Percentiles rank a stretch among this genome's conserved stretches.
Evolutionary conservation across 2,329 filamentous ascomycete genomes (phyloP).

Genomic region (Phaeophleospora eucalypticola): DNA sequence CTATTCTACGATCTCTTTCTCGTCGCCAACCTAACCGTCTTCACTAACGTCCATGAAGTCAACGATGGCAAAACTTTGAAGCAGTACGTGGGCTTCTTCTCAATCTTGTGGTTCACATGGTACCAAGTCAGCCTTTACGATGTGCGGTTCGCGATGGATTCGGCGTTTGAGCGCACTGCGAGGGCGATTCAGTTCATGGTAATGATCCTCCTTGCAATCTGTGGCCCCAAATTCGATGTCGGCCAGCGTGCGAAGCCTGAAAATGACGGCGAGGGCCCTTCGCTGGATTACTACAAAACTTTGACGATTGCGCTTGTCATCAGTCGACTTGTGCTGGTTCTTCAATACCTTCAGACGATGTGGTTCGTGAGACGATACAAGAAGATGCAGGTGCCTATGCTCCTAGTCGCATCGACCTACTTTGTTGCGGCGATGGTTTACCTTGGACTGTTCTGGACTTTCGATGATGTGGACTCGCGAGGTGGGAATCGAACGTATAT

Average conservation of each 20-base stretch:
- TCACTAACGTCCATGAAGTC: constrained; percentile 54
- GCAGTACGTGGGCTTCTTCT: constrained; percentile 51
- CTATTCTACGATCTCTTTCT: constrained; percentile 60
- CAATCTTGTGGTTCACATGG: constrained; percentile 64
- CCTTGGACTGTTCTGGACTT: constrained; percentile 31
- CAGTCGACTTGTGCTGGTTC: constrained; percentile 33
- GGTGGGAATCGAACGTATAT: constrained; percentile 37
- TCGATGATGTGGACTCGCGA: constrained; percentile 12
- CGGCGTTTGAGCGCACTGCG: constrained; percentile 57
- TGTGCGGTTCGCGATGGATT: constrained; percentile 62
- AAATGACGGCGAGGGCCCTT: constrained; percentile 24
- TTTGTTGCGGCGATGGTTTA: constrained; percentile 35
- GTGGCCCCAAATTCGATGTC: constrained; percentile 44
- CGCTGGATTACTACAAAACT: constrained; percentile 36
- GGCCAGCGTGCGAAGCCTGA: constrained; percentile 38
- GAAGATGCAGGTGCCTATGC: constrained; percentile 31
- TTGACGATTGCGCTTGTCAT: constrained; percentile 37
- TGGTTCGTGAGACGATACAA: constrained; percentile 32
- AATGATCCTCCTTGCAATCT: constrained; percentile 62
- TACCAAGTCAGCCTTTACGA: constrained; percentile 61
- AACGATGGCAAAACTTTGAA: constrained; percentile 43
- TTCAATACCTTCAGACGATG: constrained; percentile 38
- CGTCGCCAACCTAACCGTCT: constrained; percentile 63
- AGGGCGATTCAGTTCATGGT: constrained; percentile 59
- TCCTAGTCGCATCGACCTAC: constrained; percentile 33